Evolutionary conservation across 2,329 filamentous ascomycete species (phyloP).

Genomic region (Berkeleyomyces rouxiae): DNA sequence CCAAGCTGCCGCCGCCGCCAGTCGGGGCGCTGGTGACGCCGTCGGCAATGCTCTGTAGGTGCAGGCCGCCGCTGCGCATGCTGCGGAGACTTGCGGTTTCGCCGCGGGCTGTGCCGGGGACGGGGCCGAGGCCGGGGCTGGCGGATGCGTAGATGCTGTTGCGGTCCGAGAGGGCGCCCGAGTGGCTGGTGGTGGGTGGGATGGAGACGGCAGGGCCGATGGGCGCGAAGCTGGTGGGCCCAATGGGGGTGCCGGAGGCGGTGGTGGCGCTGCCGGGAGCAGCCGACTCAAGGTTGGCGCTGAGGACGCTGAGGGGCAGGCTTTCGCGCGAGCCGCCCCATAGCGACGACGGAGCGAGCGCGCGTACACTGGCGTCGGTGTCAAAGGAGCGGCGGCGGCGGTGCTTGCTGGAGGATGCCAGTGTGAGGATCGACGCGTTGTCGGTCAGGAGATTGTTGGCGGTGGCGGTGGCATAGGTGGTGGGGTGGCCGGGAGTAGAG

Average conservation of each 20-base stretch:
- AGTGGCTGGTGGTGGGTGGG: slow-evolving; percentile 71
- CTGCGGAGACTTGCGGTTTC: slow-evolving; percentile 68
- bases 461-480: slow-evolving; percentile 61
- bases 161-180: slow-evolving; percentile 39
- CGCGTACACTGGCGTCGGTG: slow-evolving; percentile 71
- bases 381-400: slow-evolving; percentile 64
- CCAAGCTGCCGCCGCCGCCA: slow-evolving; percentile 42
- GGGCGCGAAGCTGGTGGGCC: background rate
- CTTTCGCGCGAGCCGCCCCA: slow-evolving; percentile 71
- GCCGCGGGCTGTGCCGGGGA: slow-evolving; percentile 20
- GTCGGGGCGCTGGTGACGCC: slow-evolving; percentile 46
- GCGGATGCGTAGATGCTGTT: slow-evolving; percentile 58
- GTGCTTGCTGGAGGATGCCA: slow-evolving; percentile 68
- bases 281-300: slow-evolving; percentile 38
- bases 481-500: slow-evolving; percentile 35
- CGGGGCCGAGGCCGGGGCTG: slow-evolving; percentile 21
- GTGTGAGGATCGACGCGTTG: slow-evolving; percentile 70
- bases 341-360: slow-evolving; percentile 64
- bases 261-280: background rate
- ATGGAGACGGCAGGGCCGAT: slow-evolving; percentile 23
- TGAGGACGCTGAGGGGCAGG: slow-evolving; percentile 61
- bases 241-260: background rate
- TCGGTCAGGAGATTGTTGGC: slow-evolving; percentile 71
- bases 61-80: slow-evolving; percentile 51
- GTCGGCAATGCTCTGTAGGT: slow-evolving; percentile 61